These are phyloP conservation scores for Gossypium davidsonii DNA, from an alignment of 441 rosid species.

Conservation along the genomic window DNA sequence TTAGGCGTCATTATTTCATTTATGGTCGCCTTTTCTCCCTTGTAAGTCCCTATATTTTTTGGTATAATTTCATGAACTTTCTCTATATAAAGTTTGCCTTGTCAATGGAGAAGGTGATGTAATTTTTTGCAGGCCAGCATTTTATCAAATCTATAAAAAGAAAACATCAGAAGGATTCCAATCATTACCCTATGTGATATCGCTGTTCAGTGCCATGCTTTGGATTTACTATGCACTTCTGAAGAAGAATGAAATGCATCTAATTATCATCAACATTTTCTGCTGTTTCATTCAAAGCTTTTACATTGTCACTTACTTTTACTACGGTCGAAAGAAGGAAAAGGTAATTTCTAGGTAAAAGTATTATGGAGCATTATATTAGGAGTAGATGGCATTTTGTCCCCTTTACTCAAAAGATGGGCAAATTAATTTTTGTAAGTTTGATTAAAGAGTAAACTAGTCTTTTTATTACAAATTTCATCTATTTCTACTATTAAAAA, in stretches of 20 bases:
- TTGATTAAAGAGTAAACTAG: too few relatives aligned
- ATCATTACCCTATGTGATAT: conserved; percentile 63
- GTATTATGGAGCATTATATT: too few relatives aligned
- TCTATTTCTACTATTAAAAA: too few relatives aligned
- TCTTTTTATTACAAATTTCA: too few relatives aligned
- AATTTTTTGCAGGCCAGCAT: conserved; percentile 49
- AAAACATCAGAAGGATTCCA: conserved; percentile 71
- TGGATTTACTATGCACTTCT: conserved; percentile 73
- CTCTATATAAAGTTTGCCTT: neutral
- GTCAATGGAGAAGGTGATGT: neutral
- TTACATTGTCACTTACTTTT: conserved; percentile 46
- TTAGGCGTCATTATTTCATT: conserved; percentile 57
- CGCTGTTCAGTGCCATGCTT: conserved; percentile 72
- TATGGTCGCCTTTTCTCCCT: conserved; percentile 54
- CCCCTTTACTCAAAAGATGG: too few relatives aligned
- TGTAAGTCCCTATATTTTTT: conserved; percentile 27
- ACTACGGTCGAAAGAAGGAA: conserved; percentile 56
- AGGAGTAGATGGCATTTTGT: too few relatives aligned
- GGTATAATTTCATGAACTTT: neutral
- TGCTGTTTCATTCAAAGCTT: conserved; percentile 39
- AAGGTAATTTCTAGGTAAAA: conserved; percentile 27
- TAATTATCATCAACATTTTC: conserved; percentile 60
- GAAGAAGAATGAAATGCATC: conserved; percentile 37
- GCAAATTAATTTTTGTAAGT: too few relatives aligned
- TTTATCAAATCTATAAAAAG: conserved; percentile 59